Base-by-base conservation (phyloP, 139 green algal species). In the Choricystis sp. region DNA sequence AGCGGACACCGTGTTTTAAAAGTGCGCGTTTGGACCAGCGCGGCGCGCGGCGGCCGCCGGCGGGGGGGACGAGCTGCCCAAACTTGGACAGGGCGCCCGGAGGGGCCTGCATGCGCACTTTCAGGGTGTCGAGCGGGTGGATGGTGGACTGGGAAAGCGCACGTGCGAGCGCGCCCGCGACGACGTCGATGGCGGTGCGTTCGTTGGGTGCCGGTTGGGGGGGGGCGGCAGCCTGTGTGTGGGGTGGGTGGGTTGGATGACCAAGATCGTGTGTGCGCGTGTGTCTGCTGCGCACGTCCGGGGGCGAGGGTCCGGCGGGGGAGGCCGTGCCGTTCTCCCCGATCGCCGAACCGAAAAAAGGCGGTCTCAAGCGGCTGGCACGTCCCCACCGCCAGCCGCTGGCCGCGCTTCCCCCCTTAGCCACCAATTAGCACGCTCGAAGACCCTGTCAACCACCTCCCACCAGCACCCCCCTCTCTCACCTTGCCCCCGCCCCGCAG, bases 91-190 rank as follows among this genome's bases (percentile, higher is more conserved):
- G 62, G 19, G 66, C 49, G 26, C 29, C 40, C 3, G 22, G 56
- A 23, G 48, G 57, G 21, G 79, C 69, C 65, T 90, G 83, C 77
- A 90, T 74, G 19, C 81, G 73, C 40, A 95, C 88, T 68, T 96
- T 96, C 26, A 96, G 76, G 4, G 89, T 96, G 70, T 96, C 89
- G 25, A 96, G 66, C 19, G 89, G 89, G 77, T 96, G 89, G 65
- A 96, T 96, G 48, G 86, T 94, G 64, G 69, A 75, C 77, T 96
- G 88, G 3, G 76, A 86, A 14, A 83, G 79, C 14, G 87, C 87
- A 5, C 88, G 75, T 4, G 88, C 88, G 21, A 94, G 70, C 0
- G 87, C 87, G 1, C 88, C 88, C 21, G 85, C 86, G 22, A 96
- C 28, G 21, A 94, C 84, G 59, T 96, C 88, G 26, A 52, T 16